Evolutionary conservation across 2,329 filamentous ascomycete genomes (phyloP), one percentile per base, ranked within the genome.

Genomic region (Tothia fuscella): DNA sequence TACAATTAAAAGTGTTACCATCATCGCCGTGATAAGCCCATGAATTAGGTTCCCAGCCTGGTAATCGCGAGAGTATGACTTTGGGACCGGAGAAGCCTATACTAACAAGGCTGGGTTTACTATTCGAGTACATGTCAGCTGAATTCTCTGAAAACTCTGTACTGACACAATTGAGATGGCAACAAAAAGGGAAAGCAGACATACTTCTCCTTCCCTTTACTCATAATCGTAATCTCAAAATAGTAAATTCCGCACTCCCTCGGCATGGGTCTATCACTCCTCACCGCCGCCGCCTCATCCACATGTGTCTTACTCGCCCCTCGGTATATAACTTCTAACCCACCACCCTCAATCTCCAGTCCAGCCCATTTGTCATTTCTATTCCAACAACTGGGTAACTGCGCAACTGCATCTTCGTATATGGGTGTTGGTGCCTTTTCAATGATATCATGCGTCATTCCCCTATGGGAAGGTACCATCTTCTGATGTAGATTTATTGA

Each of bases 221-320:
- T 74, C 38, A 79, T 58, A 36, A 85, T 72, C 6, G 73, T 74
- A 25, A 78, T 68, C 53, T 98, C 91, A 55, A 78, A 98, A 59
- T 98, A 98, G 60, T 94, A 98, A 46, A 98, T 80, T 2, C 91
- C 91, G 50, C 84, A 91, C 54, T 93, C 82, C 26, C 78, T 71
- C 3, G 91, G 87, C 77, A 96, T 95, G 37, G 79, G 75, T 57
- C 87, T 71, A 58, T 98, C 82, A 21, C 88, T 76, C 43, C 91
- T 78, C 44, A 94, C 78, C 10, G 84, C 76, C 26, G 78, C 86
- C 14, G 86, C 84, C 57, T 96, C 91, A 54, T 81, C 76, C 45
- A 25, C 25, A 12, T 70, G 64, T 33, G 72, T 70, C 56, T 76
- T 76, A 30, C 66, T 64, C 9, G 66, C 59, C 17, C 74, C 74